Conservation (phyloP, 768 basidiomycete species). For the Trametes gibbosa region DNA sequence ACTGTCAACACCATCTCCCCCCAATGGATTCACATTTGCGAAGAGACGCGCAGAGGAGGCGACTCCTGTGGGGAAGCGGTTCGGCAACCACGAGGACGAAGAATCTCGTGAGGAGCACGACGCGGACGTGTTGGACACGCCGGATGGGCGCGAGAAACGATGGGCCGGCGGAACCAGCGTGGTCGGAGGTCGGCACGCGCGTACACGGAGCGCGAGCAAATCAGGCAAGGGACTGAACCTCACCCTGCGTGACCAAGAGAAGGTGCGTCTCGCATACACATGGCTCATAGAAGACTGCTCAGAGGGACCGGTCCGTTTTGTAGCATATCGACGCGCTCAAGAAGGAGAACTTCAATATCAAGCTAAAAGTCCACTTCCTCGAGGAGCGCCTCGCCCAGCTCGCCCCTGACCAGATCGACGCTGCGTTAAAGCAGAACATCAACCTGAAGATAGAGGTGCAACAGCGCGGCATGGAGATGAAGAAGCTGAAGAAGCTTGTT, state of each 20-base stretch:
- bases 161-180: constrained; percentile 21
- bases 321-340: constrained; percentile 94
- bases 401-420: constrained; percentile 90
- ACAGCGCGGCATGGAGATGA: constrained; percentile 85
- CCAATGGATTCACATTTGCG: constrained; percentile 31
- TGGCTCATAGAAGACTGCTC: neutral
- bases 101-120: constrained; percentile 29
- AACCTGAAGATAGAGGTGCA: constrained; percentile 91
- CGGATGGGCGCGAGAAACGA: constrained; percentile 41
- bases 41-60: constrained; percentile 41
- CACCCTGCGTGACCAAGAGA: constrained; percentile 94
- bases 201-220: constrained; percentile 19
- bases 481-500: constrained; percentile 87
- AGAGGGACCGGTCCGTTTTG: neutral
- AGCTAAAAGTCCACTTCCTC: constrained; percentile 92
- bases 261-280: constrained; percentile 48
- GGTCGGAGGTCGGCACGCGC: constrained; percentile 19
- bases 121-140: constrained; percentile 49
- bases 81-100: constrained; percentile 37
- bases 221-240: constrained; percentile 40
- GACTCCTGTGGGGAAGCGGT: constrained; percentile 39
- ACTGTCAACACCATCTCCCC: constrained; percentile 50
- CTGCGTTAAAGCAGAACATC: constrained; percentile 88
- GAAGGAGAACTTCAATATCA: constrained; percentile 97
- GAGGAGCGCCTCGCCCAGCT: constrained; percentile 90